Conservation (phyloP, 164 flowering plant genomes). For the Vitis riparia region DNA sequence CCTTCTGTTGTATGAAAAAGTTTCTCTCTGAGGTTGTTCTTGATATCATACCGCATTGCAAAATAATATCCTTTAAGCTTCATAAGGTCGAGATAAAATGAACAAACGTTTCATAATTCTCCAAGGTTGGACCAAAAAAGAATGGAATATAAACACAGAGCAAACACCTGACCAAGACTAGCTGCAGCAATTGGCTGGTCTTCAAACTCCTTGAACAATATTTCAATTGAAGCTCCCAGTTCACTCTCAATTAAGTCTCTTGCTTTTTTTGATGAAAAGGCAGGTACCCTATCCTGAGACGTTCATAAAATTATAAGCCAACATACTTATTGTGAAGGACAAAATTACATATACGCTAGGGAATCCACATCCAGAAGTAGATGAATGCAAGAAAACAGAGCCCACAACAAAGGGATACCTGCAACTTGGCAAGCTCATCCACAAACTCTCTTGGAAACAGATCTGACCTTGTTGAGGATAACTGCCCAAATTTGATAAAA, state of each 20-base stretch:
- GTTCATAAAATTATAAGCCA: not conserved
- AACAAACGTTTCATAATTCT: not conserved
- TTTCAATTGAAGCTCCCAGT: conserved; percentile 73
- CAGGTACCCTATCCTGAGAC: conserved; percentile 88
- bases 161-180: conserved; percentile 98
- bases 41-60: too few species aligned
- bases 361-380: not conserved
- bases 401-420: conserved; percentile 46
- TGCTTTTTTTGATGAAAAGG: conserved; percentile 82
- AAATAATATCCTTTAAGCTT: too few species aligned
- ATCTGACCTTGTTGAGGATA: conserved; percentile 92
- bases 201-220: conserved; percentile 79
- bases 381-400: not conserved
- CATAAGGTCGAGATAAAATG: not conserved
- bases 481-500: conserved; percentile 91
- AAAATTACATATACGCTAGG: not conserved
- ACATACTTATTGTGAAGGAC: not conserved
- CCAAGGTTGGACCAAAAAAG: not conserved
- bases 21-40: too few species aligned
- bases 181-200: conserved; percentile 97
- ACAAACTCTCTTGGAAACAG: conserved; percentile 89
- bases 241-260: conserved; percentile 67
- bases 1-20: too few species aligned
- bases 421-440: conserved; percentile 94
- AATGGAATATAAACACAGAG: conserved; percentile 11